A percentile compares a stretch with the other conserved stretches of the same genome.
Evolutionary conservation across 2,329 filamentous ascomycete genomes (phyloP).

Genomic region (Apiospora koreana): DNA sequence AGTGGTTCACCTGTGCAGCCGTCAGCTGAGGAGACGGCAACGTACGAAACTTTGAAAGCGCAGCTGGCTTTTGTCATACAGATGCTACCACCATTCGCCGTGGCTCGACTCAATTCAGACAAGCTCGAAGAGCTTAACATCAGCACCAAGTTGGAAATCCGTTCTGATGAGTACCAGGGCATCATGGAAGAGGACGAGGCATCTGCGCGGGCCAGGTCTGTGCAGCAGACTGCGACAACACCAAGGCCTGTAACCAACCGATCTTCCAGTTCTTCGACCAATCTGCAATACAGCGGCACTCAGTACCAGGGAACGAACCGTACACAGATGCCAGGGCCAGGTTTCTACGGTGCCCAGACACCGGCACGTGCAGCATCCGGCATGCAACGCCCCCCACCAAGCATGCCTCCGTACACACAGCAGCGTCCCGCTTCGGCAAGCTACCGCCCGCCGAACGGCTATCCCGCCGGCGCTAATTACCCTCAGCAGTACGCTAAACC

Average conservation of each 20-base stretch:
- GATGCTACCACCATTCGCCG: constrained; percentile 78
- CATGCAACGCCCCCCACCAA: constrained; percentile 41
- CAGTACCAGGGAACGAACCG: constrained; percentile 52
- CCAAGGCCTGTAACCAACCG: constrained; percentile 38
- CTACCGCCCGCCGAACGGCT: constrained; percentile 52
- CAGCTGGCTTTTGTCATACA: constrained; percentile 75
- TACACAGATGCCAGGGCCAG: constrained; percentile 42
- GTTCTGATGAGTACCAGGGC: constrained; percentile 72
- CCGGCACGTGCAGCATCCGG: constrained; percentile 41
- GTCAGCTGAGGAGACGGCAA: constrained; percentile 59
- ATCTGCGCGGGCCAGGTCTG: constrained; percentile 52
- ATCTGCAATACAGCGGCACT: constrained; percentile 38
- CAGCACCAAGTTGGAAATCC: constrained; percentile 74
- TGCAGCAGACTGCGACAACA: constrained; percentile 37
- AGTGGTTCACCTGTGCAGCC: constrained; percentile 68
- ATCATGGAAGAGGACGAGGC: constrained; percentile 82
- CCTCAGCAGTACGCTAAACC: constrained; percentile 2
- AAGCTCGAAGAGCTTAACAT: constrained; percentile 82
- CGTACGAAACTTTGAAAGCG: constrained; percentile 74
- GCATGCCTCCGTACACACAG: constrained; percentile 39
- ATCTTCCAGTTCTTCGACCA: constrained; percentile 43
- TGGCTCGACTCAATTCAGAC: constrained; percentile 83
- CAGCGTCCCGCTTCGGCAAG: constrained; percentile 37
- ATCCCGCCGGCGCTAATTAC: constrained; percentile 31
- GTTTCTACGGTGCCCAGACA: constrained; percentile 46